Evolutionary conservation across 129 eudicot species (phyloP).

Genomic region (Centrapalus pauciflorus): DNA sequence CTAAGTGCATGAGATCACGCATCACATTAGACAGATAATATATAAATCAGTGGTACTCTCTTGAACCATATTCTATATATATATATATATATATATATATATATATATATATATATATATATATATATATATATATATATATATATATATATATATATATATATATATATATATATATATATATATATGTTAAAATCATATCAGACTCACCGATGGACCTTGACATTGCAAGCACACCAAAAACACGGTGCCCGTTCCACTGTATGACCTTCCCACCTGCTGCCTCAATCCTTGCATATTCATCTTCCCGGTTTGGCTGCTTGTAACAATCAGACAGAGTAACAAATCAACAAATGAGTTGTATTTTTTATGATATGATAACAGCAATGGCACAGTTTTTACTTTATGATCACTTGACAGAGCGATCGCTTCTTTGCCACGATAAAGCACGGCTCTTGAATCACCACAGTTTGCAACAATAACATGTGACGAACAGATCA

Average conservation of each 20-base stretch:
- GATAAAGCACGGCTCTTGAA: slow-evolving; percentile 86
- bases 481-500: slow-evolving; percentile 72
- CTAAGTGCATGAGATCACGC: too few species aligned
- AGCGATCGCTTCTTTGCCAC: slow-evolving; percentile 76
- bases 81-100: too few species aligned
- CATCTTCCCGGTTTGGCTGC: slow-evolving; percentile 92
- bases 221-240: slow-evolving; percentile 97
- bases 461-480: slow-evolving; percentile 89
- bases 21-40: too few species aligned
- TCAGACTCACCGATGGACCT: slow-evolving; percentile 82
- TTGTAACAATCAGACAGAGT: background rate
- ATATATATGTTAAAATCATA: too few species aligned
- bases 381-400: slow-evolving; percentile 4
- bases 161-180: too few species aligned
- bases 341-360: background rate
- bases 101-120: too few species aligned
- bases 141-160: too few species aligned
- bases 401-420: slow-evolving; percentile 81
- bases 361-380: background rate
- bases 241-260: slow-evolving; percentile 94
- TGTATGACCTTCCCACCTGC: slow-evolving; percentile 87
- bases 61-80: too few species aligned
- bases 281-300: slow-evolving; percentile 83
- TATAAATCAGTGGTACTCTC: too few species aligned
- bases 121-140: too few species aligned